phyloP scores from a whole-genome alignment of 495 filamentous ascomycete genomes.

The Trichocladium uniseriatum region DNA sequence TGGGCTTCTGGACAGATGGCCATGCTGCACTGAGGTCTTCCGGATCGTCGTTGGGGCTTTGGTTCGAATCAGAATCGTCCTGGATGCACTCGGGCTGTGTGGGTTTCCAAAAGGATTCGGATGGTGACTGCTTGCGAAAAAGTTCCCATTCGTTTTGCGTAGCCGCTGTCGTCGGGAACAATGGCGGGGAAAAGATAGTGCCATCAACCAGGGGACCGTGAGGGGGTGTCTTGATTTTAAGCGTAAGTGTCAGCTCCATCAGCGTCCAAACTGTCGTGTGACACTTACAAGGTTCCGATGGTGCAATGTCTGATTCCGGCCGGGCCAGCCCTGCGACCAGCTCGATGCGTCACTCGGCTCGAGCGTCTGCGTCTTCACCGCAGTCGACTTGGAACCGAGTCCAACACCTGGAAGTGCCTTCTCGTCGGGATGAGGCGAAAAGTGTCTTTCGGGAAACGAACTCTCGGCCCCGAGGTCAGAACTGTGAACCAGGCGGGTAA shows the following conservation, averaged over 20 bases:
- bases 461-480: constrained; percentile 11
- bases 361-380: background rate
- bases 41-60: constrained; percentile 12
- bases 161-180: background rate
- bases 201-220: background rate
- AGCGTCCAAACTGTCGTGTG: background rate
- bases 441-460: constrained; percentile 22
- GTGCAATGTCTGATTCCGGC: background rate
- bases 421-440: constrained; percentile 8
- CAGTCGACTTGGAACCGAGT: constrained; percentile 1
- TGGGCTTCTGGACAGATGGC: background rate
- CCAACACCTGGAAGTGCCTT: background rate
- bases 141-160: no score
- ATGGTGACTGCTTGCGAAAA: no score
- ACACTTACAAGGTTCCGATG: constrained; percentile 6
- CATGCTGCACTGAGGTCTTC: constrained; percentile 11
- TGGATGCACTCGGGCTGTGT: no score
- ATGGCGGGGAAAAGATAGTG: background rate
- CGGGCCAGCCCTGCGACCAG: constrained; percentile 1
- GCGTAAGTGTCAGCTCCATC: background rate
- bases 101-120: no score
- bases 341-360: background rate
- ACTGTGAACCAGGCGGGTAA: constrained; percentile 5
- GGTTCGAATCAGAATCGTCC: constrained; percentile 23
- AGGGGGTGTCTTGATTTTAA: background rate